These are phyloP conservation scores for Gentiana dahurica DNA, from an alignment of 257 asterid species.

Conservation along the genomic window DNA sequence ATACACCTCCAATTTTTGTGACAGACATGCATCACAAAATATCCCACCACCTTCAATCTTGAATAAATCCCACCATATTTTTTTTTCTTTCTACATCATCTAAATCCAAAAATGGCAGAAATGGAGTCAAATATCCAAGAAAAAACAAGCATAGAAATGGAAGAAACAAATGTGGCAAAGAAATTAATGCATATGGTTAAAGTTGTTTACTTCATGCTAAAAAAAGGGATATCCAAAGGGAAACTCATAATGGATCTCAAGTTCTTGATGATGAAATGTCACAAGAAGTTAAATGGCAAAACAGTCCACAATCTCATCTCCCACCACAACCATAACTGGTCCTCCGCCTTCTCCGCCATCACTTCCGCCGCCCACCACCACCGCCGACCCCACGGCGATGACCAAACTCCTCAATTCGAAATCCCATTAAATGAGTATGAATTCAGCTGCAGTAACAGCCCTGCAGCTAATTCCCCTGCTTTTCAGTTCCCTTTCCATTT, in stretches of 20 bases:
- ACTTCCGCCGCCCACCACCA: constrained; percentile 18
- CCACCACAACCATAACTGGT: constrained; percentile 41
- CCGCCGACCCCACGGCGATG: constrained; percentile 9
- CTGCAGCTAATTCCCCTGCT: constrained; percentile 19
- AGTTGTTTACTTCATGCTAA: constrained; percentile 50
- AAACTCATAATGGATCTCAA: constrained; percentile 51
- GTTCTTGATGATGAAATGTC: constrained; percentile 52
- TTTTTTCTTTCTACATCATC: background rate
- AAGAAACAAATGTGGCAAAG: constrained; percentile 43
- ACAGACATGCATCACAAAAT: constrained; percentile 1
- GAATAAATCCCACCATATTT: background rate
- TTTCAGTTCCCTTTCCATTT: constrained; percentile 35
- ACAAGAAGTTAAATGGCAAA: constrained; percentile 78
- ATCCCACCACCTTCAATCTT: constrained; percentile 1
- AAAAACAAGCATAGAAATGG: constrained; percentile 36
- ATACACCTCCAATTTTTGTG: constrained; percentile 6
- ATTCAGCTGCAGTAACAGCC: constrained; percentile 80
- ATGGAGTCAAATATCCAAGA: background rate
- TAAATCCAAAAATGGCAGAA: background rate
- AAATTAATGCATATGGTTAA: constrained; percentile 58
- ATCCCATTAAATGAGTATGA: constrained; percentile 38
- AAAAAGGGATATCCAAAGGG: constrained; percentile 60
- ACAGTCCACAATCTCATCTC: constrained; percentile 56
- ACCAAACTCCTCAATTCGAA: constrained; percentile 13
- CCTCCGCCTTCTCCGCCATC: constrained; percentile 12